Percentiles rank a stretch among this genome's conserved stretches.
Evolutionary conservation across 805 yeast species (phyloP).

Genomic region (Scheffersomyces amazonensis): DNA sequence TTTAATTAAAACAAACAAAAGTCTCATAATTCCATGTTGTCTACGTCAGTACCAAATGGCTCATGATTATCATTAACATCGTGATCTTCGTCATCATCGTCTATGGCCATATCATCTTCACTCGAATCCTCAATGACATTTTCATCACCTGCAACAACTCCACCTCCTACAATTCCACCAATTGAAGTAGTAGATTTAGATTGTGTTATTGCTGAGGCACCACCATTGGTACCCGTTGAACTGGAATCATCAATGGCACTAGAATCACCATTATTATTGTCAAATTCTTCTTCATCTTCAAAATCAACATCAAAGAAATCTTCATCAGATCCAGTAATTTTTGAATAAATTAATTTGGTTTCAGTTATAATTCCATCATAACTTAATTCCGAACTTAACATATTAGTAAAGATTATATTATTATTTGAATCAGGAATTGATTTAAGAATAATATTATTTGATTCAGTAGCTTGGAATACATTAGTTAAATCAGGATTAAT

Average conservation of each 20-base stretch:
- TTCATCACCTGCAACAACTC: conserved; percentile 4
- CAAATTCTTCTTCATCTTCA: conserved; percentile 79
- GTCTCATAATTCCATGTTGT: conserved; percentile 36
- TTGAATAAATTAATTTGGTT: conserved; percentile 68
- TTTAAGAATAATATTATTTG: conserved; percentile 21
- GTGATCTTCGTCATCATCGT: conserved; percentile 37
- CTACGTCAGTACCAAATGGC: conserved; percentile 40
- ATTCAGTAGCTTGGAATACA: conserved; percentile 27
- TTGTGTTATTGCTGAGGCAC: not conserved
- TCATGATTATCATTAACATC: conserved; percentile 40
- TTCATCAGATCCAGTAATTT: conserved; percentile 88
- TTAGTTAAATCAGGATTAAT: conserved; percentile 37
- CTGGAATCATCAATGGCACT: not conserved
- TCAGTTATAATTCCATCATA: conserved; percentile 89
- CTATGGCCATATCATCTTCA: conserved; percentile 29
- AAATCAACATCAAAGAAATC: conserved; percentile 96
- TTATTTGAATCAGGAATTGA: conserved; percentile 41
- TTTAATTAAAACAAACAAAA: too few relatives aligned
- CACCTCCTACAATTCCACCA: conserved; percentile 16
- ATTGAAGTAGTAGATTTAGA: conserved; percentile 6
- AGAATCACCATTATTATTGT: not conserved
- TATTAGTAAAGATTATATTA: conserved; percentile 42
- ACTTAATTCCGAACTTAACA: conserved; percentile 84
- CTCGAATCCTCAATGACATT: conserved; percentile 3
- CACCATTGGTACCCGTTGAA: not conserved